Evolutionary conservation across 169 alveolate genomes (phyloP).

Genomic region (Plasmodium yoelii): DNA sequence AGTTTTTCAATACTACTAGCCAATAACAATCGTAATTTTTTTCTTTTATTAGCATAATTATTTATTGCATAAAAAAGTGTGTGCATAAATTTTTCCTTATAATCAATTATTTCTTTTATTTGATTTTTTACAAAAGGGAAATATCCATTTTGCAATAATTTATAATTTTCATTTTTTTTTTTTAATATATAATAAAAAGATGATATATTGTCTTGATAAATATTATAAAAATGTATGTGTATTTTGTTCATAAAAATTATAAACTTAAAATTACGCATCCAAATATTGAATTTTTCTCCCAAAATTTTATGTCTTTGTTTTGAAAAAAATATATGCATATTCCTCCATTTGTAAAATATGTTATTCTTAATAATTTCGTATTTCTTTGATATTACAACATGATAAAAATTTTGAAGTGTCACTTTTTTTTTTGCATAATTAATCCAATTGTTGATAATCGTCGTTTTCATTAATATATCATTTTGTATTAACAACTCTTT

Average conservation of each 20-base stretch:
- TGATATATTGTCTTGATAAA: slow-evolving; percentile 26
- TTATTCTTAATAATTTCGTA: not conserved
- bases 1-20: not conserved
- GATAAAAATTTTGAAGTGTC: not conserved
- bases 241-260: slow-evolving; percentile 15
- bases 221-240: slow-evolving; percentile 22
- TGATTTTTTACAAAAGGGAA: slow-evolving; percentile 31
- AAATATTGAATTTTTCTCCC: slow-evolving; percentile 7
- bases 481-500: not conserved
- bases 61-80: not conserved
- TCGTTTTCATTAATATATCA: not conserved
- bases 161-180: slow-evolving; percentile 41
- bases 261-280: slow-evolving; percentile 37
- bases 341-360: slow-evolving; percentile 26
- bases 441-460: slow-evolving; percentile 9
- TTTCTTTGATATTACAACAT: not conserved
- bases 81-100: not conserved
- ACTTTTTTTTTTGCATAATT: not conserved
- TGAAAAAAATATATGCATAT: not conserved
- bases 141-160: slow-evolving; percentile 3
- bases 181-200: slow-evolving; percentile 30
- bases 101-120: slow-evolving; percentile 1
- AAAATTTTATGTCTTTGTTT: not conserved
- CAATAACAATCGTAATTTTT: not conserved
- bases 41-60: not conserved